Percentiles rank a stretch among this genome's conserved stretches.
phyloP scores from a whole-genome alignment of 805 yeast genomes.

The Groenewaldozyma salmanticensis region DNA sequence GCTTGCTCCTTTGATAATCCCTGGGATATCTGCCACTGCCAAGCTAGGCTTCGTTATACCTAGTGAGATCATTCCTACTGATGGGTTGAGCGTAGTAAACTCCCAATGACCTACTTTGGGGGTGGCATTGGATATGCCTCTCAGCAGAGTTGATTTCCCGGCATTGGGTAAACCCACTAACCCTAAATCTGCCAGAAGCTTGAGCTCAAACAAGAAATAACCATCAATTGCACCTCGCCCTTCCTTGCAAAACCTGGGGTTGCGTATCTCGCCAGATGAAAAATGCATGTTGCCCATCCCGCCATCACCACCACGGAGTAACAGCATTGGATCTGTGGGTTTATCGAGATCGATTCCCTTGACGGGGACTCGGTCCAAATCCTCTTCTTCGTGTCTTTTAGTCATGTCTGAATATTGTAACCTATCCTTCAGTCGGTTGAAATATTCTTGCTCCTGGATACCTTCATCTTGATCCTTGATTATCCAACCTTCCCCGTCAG shows the following conservation, averaged over 20 bases:
- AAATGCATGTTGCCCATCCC: conserved; percentile 98
- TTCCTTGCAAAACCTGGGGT: conserved; percentile 76
- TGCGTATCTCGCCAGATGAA: conserved; percentile 69
- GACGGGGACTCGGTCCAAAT: conserved; percentile 63
- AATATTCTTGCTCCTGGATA: conserved; percentile 57
- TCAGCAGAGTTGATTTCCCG: conserved; percentile 81
- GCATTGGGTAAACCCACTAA: conserved; percentile 95
- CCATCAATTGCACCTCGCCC: conserved; percentile 67
- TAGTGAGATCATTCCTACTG: conserved; percentile 74
- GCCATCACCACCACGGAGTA: conserved; percentile 81
- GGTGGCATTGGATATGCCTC: conserved; percentile 80
- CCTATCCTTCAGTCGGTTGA: conserved; percentile 49
- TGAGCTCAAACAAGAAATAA: conserved; percentile 70
- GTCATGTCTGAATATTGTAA: conserved; percentile 59
- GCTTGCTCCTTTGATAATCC: conserved; percentile 82
- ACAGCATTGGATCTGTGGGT: conserved; percentile 54
- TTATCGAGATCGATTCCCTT: conserved; percentile 66
- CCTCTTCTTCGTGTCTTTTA: conserved; percentile 46
- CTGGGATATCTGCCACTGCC: conserved; percentile 97
- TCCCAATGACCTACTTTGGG: conserved; percentile 96
- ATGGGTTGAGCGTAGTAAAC: conserved; percentile 88
- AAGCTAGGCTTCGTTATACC: conserved; percentile 47
- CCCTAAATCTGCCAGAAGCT: conserved; percentile 85
- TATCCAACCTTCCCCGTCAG: conserved; percentile 79
- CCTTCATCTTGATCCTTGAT: conserved; percentile 72